phyloP scores from a whole-genome alignment of 148 eudicot genomes.

The Silene latifolia region DNA sequence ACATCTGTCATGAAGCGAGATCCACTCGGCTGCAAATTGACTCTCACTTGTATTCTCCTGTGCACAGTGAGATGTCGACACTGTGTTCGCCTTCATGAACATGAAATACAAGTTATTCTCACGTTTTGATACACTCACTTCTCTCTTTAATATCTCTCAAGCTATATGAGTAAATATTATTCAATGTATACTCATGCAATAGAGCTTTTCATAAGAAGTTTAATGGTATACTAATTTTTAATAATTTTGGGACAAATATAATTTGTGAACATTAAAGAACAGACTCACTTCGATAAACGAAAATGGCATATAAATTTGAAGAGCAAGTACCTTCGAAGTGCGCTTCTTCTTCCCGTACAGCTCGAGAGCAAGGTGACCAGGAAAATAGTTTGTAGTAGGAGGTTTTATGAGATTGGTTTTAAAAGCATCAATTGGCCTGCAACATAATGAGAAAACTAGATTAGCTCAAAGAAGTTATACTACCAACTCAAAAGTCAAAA shows the following conservation, averaged over 20 bases:
- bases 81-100: conserved; percentile 34
- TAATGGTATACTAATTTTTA: too few relatives aligned
- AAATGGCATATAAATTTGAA: neutral
- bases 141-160: too few relatives aligned
- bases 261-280: too few relatives aligned
- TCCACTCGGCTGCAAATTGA: conserved; percentile 64
- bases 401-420: conserved; percentile 21
- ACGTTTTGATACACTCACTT: too few relatives aligned
- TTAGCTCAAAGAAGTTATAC: neutral
- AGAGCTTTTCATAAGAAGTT: too few relatives aligned
- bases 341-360: conserved; percentile 31
- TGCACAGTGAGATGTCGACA: conserved; percentile 62
- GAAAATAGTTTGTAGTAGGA: conserved; percentile 25
- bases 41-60: conserved; percentile 55
- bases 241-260: too few relatives aligned
- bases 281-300: too few relatives aligned
- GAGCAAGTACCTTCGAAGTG: conserved; percentile 23
- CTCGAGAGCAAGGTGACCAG: conserved; percentile 47
- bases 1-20: conserved; percentile 37
- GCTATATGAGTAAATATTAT: too few relatives aligned
- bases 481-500: too few relatives aligned
- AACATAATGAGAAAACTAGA: neutral
- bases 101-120: neutral
- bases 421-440: conserved; percentile 54
- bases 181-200: too few relatives aligned